These are phyloP conservation scores for Chrysoporthe austroafricana DNA, from an alignment of 2,329 filamentous ascomycete genomes.

Conservation along the genomic window DNA sequence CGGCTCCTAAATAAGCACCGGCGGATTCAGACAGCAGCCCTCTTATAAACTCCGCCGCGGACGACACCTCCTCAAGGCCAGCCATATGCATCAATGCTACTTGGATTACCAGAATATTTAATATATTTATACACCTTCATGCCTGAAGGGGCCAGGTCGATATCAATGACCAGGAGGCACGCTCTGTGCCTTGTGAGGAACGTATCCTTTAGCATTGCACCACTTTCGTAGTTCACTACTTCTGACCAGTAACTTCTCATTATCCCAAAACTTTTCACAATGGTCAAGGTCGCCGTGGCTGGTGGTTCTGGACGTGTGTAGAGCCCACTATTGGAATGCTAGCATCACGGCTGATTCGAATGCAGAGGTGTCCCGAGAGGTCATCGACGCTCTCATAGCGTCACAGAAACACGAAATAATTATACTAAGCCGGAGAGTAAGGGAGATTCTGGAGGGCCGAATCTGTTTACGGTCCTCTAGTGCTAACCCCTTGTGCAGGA, in stretches of 20 bases:
- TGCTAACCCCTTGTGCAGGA: neutral
- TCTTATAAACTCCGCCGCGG: too few relatives aligned
- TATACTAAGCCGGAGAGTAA: conserved; percentile 22
- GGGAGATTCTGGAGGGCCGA: neutral
- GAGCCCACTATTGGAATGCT: too few relatives aligned
- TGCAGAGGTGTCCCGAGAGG: conserved; percentile 25
- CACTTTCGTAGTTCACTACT: neutral
- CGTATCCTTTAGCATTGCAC: neutral
- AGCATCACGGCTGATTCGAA: neutral
- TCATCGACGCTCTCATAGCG: conserved; percentile 22
- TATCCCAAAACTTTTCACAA: neutral
- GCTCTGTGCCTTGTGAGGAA: too few relatives aligned
- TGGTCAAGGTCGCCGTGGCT: conserved; percentile 29
- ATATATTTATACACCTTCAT: too few relatives aligned
- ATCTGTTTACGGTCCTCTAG: neutral
- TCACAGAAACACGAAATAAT: conserved; percentile 25
- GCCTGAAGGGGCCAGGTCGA: too few relatives aligned
- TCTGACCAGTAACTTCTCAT: too few relatives aligned
- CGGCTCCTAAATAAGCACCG: neutral
- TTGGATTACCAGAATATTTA: too few relatives aligned
- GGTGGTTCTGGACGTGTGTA: conserved; percentile 25
- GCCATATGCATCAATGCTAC: too few relatives aligned
- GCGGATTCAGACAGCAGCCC: too few relatives aligned
- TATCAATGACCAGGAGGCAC: too few relatives aligned
- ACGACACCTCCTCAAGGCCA: too few relatives aligned